Evolutionary conservation across 495 filamentous ascomycete genomes (phyloP), one percentile per base, ranked within the genome.

Genomic region (Penicillium fimorum): DNA sequence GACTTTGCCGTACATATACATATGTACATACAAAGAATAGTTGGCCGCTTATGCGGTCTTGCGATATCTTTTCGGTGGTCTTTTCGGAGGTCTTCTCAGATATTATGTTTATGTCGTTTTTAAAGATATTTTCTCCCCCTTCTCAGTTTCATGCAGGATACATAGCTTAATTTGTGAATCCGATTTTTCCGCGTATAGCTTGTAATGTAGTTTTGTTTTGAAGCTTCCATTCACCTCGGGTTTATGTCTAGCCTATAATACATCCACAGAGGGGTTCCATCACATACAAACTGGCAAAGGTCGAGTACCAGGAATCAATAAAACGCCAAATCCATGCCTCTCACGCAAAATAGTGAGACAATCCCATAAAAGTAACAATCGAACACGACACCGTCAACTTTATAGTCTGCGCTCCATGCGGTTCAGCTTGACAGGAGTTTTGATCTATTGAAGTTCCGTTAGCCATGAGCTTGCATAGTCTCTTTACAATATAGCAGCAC

Each of bases 351-450:
- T 37, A 38, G 66, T 56, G 62, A 69, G 66, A 63, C 47, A 53
- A 43, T 61, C 50, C 59, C 54, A 64, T 53, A 53, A 50, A 47
- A 58, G 25, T 35, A 59, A 59, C 30, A 40, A 60, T 33, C 43
- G 22, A 13, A 47, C 48, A 24, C 24, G 18, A 17, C 20, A 45
- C 18, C 47, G 9, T 58, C 56, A 41, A 53, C 64, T 51, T 77
- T 61, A 82, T 15, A 81, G 79, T 62, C 76, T 74, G 66, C 91
- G 80, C 54, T 92, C 87, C 47, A 96, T 76, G 60, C 71, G 82
- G 76, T 98, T 98, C 67, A 97, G 72, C 68, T 84, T 90, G 70
- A 77, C 81, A 24, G 91, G 85, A 20, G 84, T 95, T 69, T 79
- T 73, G 69, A 87, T 94, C 84, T 91, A 59, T 53, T 38, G 18